Conservation (phyloP, 2,329 filamentous ascomycete species). For the Phaeosphaeriaceae sp. region DNA sequence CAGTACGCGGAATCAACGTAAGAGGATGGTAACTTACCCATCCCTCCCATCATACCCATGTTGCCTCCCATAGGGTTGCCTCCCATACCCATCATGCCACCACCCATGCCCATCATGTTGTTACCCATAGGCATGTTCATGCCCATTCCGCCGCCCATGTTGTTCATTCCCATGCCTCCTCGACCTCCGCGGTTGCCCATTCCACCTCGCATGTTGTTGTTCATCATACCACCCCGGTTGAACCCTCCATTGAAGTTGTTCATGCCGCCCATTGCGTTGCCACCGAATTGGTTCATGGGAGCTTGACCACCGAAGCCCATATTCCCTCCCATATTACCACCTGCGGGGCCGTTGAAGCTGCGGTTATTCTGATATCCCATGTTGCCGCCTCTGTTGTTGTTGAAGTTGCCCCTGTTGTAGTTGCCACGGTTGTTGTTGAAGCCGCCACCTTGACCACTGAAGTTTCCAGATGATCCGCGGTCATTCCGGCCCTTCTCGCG, state of each 20-base stretch:
- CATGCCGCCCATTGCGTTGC: constrained; percentile 41
- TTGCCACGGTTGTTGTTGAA: constrained; percentile 41
- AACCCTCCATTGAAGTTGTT: constrained; percentile 48
- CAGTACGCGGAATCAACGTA: constrained; percentile 4
- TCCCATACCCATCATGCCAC: constrained; percentile 43
- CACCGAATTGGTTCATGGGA: constrained; percentile 57
- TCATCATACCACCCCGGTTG: constrained; percentile 53
- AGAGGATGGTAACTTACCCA: constrained; percentile 26
- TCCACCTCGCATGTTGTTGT: constrained; percentile 53
- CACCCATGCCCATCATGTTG: constrained; percentile 47
- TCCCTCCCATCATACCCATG: constrained; percentile 39
- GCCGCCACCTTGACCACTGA: constrained; percentile 58
- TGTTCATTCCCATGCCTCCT: constrained; percentile 37
- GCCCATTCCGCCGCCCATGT: constrained; percentile 35
- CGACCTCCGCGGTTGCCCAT: constrained; percentile 50
- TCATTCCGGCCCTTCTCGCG: constrained; percentile 71
- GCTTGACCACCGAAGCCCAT: constrained; percentile 51
- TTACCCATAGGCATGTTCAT: constrained; percentile 48
- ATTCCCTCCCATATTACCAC: constrained; percentile 47
- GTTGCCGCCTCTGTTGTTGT: constrained; percentile 35
- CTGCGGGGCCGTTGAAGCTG: constrained; percentile 45
- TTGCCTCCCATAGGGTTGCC: constrained; percentile 42
- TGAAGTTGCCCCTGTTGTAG: constrained; percentile 42
- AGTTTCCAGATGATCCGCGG: constrained; percentile 54
- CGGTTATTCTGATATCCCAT: constrained; percentile 46